phyloP scores from a whole-genome alignment of 1,284 basidiomycete genomes.

The Mycena sp. region DNA sequence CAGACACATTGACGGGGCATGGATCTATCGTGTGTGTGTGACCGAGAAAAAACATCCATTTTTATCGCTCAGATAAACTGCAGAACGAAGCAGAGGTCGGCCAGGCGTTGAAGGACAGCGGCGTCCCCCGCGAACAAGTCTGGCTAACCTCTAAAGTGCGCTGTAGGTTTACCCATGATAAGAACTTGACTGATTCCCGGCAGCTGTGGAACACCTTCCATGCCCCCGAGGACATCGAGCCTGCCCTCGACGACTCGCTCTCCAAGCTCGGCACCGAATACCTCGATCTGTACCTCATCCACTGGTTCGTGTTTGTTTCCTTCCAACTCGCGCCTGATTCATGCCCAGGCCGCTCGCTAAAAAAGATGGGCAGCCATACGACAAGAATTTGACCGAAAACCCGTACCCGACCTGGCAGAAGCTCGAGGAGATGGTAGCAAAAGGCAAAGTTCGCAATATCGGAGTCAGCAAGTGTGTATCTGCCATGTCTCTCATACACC shows the following conservation, averaged over 20 bases:
- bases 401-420: conserved; percentile 86
- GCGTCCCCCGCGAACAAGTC: conserved; percentile 69
- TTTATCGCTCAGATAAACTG: conserved; percentile 24
- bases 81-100: conserved; percentile 85
- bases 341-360: conserved; percentile 71
- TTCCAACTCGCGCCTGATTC: neutral
- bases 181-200: neutral
- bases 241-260: conserved; percentile 75
- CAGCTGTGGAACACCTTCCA: conserved; percentile 79
- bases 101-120: conserved; percentile 65
- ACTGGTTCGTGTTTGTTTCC: conserved; percentile 65
- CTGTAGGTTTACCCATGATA: neutral
- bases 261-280: conserved; percentile 76
- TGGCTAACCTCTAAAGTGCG: conserved; percentile 68
- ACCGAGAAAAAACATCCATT: neutral
- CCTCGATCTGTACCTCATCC: conserved; percentile 83
- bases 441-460: conserved; percentile 85
- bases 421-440: conserved; percentile 81
- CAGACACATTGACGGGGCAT: conserved; percentile 82
- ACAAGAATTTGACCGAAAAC: conserved; percentile 73
- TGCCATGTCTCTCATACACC: conserved; percentile 42
- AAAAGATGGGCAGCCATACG: conserved; percentile 65
- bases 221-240: conserved; percentile 72
- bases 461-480: conserved; percentile 77
- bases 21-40: conserved; percentile 63